A percentile compares a stretch with the other conserved stretches of the same genome.
Conservation (phyloP, 1,284 basidiomycete species). For the Boletus sp. region DNA sequence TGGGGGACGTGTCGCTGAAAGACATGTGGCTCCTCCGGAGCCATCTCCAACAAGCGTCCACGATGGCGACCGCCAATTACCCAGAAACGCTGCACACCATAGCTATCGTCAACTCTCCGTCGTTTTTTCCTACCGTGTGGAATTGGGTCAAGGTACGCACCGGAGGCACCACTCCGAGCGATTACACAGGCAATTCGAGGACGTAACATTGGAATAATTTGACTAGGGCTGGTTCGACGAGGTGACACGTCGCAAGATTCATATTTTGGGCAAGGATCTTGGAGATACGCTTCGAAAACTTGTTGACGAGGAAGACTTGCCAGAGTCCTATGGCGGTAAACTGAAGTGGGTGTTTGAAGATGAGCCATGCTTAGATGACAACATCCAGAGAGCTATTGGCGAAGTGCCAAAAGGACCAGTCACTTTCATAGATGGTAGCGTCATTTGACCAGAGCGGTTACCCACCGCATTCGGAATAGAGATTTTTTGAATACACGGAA, state of each 20-base stretch:
- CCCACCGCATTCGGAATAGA: no score
- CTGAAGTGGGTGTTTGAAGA: constrained; percentile 65
- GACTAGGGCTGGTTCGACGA: constrained; percentile 70
- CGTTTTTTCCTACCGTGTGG: constrained; percentile 76
- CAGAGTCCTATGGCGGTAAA: constrained; percentile 62
- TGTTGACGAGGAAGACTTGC: constrained; percentile 55
- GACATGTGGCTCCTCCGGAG: constrained; percentile 64
- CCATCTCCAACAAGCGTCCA: constrained; percentile 71
- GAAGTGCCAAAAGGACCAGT: constrained; percentile 50
- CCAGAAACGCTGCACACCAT: constrained; percentile 68
- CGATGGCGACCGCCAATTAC: constrained; percentile 72
- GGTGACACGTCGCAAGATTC: constrained; percentile 66
- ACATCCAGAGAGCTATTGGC: constrained; percentile 39
- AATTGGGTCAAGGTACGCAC: constrained; percentile 65
- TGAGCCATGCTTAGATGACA: constrained; percentile 55
- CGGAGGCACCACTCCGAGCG: no score
- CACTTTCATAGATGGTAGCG: constrained; percentile 45
- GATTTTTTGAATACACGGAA: neutral
- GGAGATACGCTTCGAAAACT: constrained; percentile 48
- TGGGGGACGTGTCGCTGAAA: constrained; percentile 54
- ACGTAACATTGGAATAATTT: neutral
- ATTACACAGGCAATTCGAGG: no score
- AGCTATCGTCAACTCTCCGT: constrained; percentile 69
- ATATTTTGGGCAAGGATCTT: constrained; percentile 58
- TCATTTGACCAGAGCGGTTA: constrained; percentile 18